Evolutionary conservation across 2,329 filamentous ascomycete species (phyloP).

Genomic region (Dothidotthia symphoricarpi): DNA sequence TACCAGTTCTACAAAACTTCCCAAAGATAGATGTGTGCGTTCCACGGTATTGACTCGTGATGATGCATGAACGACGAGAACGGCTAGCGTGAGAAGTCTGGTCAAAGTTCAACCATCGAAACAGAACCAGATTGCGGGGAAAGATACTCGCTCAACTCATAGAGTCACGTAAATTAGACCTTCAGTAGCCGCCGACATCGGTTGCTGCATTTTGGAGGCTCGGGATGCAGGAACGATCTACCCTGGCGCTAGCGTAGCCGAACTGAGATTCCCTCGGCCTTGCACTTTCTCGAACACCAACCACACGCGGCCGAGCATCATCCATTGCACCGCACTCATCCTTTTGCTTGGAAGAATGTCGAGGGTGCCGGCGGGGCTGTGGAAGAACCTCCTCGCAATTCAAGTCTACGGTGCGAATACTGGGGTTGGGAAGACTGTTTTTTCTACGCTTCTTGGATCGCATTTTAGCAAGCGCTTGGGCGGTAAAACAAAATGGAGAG

Average conservation of each 20-base stretch:
- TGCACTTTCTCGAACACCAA: too few relatives aligned
- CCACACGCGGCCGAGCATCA: not conserved
- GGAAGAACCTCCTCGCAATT: constrained; percentile 65
- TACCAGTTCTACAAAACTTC: too few relatives aligned
- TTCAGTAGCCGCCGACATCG: constrained; percentile 9
- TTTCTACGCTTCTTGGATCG: constrained; percentile 70
- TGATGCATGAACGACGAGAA: too few relatives aligned
- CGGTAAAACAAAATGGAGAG: constrained; percentile 33
- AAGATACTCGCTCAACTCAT: too few relatives aligned
- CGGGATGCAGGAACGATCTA: constrained; percentile 6
- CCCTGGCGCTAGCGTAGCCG: not conserved
- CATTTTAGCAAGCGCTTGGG: constrained; percentile 41
- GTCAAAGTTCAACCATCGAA: not conserved
- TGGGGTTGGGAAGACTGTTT: constrained; percentile 79
- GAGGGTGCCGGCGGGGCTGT: constrained; percentile 60
- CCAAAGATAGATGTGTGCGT: too few relatives aligned
- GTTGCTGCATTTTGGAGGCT: too few relatives aligned
- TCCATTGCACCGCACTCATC: constrained; percentile 3
- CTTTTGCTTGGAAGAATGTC: constrained; percentile 28
- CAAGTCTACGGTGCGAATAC: constrained; percentile 85
- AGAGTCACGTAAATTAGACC: not conserved
- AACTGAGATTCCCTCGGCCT: too few relatives aligned
- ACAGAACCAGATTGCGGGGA: not conserved
- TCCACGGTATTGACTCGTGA: too few relatives aligned
- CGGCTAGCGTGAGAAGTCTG: too few relatives aligned